Conservation (phyloP, 2,329 filamentous ascomycete species). For the Penicillium sp. region DNA sequence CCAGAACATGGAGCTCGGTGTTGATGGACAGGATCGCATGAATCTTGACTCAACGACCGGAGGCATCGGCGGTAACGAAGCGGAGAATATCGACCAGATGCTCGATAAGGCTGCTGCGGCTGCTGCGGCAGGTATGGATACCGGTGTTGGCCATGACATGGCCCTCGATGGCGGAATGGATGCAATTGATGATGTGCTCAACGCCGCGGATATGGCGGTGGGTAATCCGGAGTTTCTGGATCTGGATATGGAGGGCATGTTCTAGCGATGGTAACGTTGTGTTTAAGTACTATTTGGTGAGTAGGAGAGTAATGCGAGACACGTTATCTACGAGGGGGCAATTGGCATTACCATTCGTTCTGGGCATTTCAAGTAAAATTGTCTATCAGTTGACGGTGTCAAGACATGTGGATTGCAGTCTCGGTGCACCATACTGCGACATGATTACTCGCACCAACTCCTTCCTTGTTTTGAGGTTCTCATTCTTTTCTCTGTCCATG, state of each 20-base stretch:
- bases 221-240: slow-evolving; percentile 49
- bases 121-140: slow-evolving; percentile 37
- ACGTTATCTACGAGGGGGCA: neutral
- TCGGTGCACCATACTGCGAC: neutral
- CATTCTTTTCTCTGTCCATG: neutral
- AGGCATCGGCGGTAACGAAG: slow-evolving; percentile 24
- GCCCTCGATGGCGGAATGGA: slow-evolving; percentile 36
- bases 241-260: slow-evolving; percentile 50
- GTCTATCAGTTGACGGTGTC: neutral
- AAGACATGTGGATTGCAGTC: neutral
- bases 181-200: slow-evolving; percentile 48
- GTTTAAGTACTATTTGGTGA: neutral
- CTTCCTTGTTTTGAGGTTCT: neutral
- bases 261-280: slow-evolving; percentile 24
- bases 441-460: neutral
- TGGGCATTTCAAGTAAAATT: neutral
- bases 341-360: neutral
- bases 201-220: slow-evolving; percentile 46
- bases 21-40: slow-evolving; percentile 37
- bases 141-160: slow-evolving; percentile 26
- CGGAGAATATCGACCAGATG: slow-evolving; percentile 43
- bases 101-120: slow-evolving; percentile 43
- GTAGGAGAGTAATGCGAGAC: neutral
- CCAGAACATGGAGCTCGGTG: slow-evolving; percentile 44
- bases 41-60: slow-evolving; percentile 30